Evolutionary conservation across 768 basidiomycete genomes (phyloP), one percentile per base, ranked within the genome.

Genomic region (Pleurotus pulmonarius): DNA sequence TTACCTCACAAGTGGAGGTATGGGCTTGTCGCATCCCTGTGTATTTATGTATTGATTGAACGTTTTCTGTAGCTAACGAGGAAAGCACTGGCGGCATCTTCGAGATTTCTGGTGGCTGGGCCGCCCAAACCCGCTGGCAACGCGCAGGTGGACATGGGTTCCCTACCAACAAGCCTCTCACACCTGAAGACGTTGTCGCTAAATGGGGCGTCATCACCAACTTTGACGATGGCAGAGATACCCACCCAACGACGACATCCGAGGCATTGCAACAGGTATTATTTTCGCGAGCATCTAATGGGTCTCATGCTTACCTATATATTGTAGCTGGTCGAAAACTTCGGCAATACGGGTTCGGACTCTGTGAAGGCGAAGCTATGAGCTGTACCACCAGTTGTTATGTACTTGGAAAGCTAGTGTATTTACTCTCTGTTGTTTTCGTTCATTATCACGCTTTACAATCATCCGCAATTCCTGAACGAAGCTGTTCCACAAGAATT

Each of bases 41-140:
- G 29, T 43, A 11, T 20, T 44, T 43, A 11, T 25, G 25, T 38
- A 2, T 26, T 18, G 13, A 43, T 34, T 34, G 13, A 12, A 39
- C n/a, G 24, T 11, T 16, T 26, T 48, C 25, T 37, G 2, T 55
- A 81, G 88, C 86, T 55, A 95, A 96, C 63, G 76, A 78, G 15
- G 81, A 85, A 38, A 86, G 84, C 6, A 82, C 87, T 11, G 90
- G 91, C 6, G 73, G 76, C 4, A 67, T 99, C 49, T 95, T 95
- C 69, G 95, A 98, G 69, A 82, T 94, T 40, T 81, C 80, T 12
- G 94, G 90, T 20, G 97, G 96, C 0, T 98, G 94, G 91, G 88
- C 89, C 3, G 92, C 92, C 1, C 85, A 94, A 69, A 87, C 90
- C 29, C 81, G 96, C 56, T 99, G 96, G 95, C 90, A 98, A 69